Evolutionary conservation across 768 basidiomycete genomes (phyloP), one percentile per base, ranked within the genome.

Genomic region (Mycena leptocephala): DNA sequence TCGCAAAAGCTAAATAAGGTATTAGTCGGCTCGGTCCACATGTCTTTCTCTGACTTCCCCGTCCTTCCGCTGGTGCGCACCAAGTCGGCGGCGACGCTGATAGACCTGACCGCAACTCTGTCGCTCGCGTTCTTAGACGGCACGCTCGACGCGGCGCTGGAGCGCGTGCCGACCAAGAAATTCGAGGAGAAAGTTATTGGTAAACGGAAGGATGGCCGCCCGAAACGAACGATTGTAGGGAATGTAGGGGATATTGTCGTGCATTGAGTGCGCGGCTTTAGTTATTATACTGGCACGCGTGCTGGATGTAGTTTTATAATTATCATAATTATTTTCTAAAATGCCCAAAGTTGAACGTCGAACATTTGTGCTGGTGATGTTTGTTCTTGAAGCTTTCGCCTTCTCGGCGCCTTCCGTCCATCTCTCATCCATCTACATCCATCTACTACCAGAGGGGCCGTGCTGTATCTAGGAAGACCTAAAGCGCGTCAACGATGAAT

Each of bases 21-120:
- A 46, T 28, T 69, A 90, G 90, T 90, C 64, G 84, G 84, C 43
- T 89, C 88, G 22, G 78, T 82, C 39, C 90, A 91, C 72, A 79
- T 82, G 33, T 85, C 86, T 4, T 90, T 90, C 78, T 90, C 90
- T 11, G 90, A 91, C 71, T 89, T 88, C 63, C 84, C 85, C 11
- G 78, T 86, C 2, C 84, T 90, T 28, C 89, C 89, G n/a, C 30
- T 89, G 11, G 75, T 89, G 37, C 79, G 83, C 28, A 85, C 80
- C 26, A 84, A 83, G 61, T 70, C 79, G 8, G 86, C 87, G 10
- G 70, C 78, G 18, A 82, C 70, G 8, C 78, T 89, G 16, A 81
- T 89, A 61, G 81, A 87, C 53, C 80, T 81, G 6, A 86, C 88
- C 24, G 76, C 83, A 6, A 81, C 76, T 22, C 76, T 90, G 13